phyloP scores from a whole-genome alignment of 176 grass and related monocot genomes.

The Areca catechu region DNA sequence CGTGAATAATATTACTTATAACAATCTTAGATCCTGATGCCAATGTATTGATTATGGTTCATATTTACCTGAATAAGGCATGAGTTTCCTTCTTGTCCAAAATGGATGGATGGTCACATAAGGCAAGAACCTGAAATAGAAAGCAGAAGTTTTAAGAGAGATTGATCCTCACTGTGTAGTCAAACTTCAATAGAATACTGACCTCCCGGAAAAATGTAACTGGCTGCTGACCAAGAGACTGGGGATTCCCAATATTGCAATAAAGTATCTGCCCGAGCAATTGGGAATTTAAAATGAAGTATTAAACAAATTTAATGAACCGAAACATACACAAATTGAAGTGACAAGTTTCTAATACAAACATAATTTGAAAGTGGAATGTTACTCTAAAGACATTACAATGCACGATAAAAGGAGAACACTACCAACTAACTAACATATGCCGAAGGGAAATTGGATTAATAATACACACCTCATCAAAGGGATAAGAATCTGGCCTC shows the following conservation, averaged over 20 bases:
- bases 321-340: background rate
- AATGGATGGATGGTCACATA: slow-evolving; percentile 62
- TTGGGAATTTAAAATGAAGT: background rate
- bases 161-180: background rate
- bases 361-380: too few relatives aligned
- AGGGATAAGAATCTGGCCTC: slow-evolving; percentile 29
- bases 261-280: slow-evolving; percentile 39
- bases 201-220: slow-evolving; percentile 65
- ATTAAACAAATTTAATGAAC: background rate
- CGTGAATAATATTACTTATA: too few relatives aligned
- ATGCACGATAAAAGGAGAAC: too few relatives aligned
- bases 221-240: slow-evolving; percentile 51
- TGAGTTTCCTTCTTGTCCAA: slow-evolving; percentile 29
- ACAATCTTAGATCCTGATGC: too few relatives aligned
- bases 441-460: too few relatives aligned
- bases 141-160: background rate
- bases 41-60: background rate
- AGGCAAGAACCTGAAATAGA: slow-evolving; percentile 53
- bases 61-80: slow-evolving; percentile 50
- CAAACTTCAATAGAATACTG: slow-evolving; percentile 9
- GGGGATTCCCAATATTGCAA: slow-evolving; percentile 68
- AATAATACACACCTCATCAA: slow-evolving; percentile 31
- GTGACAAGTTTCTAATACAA: too few relatives aligned
- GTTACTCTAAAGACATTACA: too few relatives aligned
- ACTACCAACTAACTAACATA: too few relatives aligned